Evolutionary conservation across 805 yeast species (phyloP).

Genomic region (Starmerella bombicola): DNA sequence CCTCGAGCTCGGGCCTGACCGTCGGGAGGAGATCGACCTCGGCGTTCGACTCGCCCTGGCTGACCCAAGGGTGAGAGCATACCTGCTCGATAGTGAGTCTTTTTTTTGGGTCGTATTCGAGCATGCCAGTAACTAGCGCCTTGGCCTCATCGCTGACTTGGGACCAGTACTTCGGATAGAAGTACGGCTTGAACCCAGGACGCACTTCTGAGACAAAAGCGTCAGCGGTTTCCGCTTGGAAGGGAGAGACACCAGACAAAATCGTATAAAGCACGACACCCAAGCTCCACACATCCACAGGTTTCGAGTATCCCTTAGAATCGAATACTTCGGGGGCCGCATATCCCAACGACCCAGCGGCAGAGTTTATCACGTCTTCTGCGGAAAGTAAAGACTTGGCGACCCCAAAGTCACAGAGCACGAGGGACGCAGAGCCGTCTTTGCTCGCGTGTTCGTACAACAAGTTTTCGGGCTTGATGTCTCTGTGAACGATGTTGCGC

Average conservation of each 20-base stretch:
- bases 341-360: slow-evolving; percentile 90
- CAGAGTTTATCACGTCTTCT: slow-evolving; percentile 49
- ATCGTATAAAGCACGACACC: slow-evolving; percentile 89
- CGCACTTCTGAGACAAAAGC: slow-evolving; percentile 73
- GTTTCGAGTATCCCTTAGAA: slow-evolving; percentile 79
- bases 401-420: slow-evolving; percentile 91
- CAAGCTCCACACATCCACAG: slow-evolving; percentile 91
- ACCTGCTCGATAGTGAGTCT: slow-evolving; percentile 73
- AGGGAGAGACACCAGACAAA: slow-evolving; percentile 86
- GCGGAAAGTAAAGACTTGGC: slow-evolving; percentile 59
- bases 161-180: slow-evolving; percentile 80
- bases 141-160: slow-evolving; percentile 71
- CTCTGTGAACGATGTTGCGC: slow-evolving; percentile 77
- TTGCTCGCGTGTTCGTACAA: slow-evolving; percentile 44
- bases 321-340: slow-evolving; percentile 91
- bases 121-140: slow-evolving; percentile 56
- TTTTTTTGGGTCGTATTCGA: slow-evolving; percentile 61
- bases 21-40: slow-evolving; percentile 64
- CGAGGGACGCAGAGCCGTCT: slow-evolving; percentile 56
- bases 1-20: slow-evolving; percentile 69
- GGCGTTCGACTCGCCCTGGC: slow-evolving; percentile 33
- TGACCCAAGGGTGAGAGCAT: slow-evolving; percentile 72
- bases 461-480: slow-evolving; percentile 87
- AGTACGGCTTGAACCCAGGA: slow-evolving; percentile 61
- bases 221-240: slow-evolving; percentile 66